Conservation (phyloP, 768 basidiomycete species). For the Termitomyces sp. region DNA sequence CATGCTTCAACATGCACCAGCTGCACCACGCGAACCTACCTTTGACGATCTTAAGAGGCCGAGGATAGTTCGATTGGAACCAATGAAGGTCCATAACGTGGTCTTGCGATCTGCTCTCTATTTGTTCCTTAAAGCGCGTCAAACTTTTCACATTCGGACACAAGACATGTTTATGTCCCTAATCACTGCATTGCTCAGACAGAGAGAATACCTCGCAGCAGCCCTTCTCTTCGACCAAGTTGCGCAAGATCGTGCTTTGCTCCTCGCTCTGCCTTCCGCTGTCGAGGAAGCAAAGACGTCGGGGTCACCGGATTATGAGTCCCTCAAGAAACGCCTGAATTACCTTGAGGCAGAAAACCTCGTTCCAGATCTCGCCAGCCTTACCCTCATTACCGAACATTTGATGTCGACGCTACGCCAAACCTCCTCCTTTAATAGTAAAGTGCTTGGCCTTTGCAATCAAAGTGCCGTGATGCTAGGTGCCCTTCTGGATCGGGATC, state of each 20-base stretch:
- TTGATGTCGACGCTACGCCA: background rate
- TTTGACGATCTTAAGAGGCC: fast-evolving
- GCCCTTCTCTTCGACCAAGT: background rate
- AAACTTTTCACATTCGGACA: background rate
- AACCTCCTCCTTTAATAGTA: background rate
- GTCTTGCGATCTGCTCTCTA: background rate
- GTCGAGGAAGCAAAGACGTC: background rate
- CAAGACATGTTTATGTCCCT: background rate
- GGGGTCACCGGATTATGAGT: background rate
- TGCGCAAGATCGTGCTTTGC: background rate
- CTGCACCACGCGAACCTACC: background rate
- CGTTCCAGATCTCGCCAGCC: background rate
- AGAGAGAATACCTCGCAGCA: background rate
- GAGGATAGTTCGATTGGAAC: background rate
- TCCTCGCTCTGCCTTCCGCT: background rate
- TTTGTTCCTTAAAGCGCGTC: background rate
- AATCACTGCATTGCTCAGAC: background rate
- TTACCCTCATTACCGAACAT: background rate
- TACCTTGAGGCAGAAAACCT: background rate
- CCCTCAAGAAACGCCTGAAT: background rate
- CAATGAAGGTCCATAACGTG: background rate
- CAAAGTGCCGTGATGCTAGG: background rate
- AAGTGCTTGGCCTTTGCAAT: background rate
- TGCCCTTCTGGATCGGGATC: background rate
- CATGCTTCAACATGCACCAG: background rate